Evolutionary conservation across 2,329 filamentous ascomycete species (phyloP).

Genomic region (Fusarium camptoceras): DNA sequence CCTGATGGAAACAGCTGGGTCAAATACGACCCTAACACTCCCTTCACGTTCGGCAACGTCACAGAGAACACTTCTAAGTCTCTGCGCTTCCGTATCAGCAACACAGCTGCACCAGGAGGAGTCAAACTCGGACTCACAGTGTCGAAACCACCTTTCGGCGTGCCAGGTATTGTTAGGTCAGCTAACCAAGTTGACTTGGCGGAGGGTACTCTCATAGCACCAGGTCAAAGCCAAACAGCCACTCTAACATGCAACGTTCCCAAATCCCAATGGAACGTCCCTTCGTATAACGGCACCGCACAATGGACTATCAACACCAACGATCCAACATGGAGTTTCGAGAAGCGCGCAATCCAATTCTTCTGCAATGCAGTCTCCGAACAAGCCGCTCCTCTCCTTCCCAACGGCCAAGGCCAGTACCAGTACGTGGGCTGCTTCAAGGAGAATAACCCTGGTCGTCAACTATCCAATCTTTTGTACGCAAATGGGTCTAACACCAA

Average conservation of each 20-base stretch:
- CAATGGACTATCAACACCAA: conserved; percentile 69
- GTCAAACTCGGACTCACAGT: conserved; percentile 66
- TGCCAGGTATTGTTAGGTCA: conserved; percentile 64
- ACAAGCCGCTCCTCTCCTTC: conserved; percentile 62
- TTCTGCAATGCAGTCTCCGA: conserved; percentile 63
- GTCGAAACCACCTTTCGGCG: conserved; percentile 70
- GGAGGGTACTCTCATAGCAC: conserved; percentile 64
- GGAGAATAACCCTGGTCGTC: conserved; percentile 67
- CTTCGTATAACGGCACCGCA: conserved; percentile 61
- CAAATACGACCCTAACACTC: conserved; percentile 54
- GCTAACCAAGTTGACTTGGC: conserved; percentile 68
- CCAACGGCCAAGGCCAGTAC: conserved; percentile 60
- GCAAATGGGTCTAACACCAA: conserved; percentile 57
- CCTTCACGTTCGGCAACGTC: conserved; percentile 68
- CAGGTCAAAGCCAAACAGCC: conserved; percentile 64
- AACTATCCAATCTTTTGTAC: conserved; percentile 59
- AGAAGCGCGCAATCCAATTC: conserved; percentile 66
- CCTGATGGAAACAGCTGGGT: conserved; percentile 64
- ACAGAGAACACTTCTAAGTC: conserved; percentile 61
- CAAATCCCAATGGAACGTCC: conserved; percentile 67
- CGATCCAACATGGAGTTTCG: conserved; percentile 57
- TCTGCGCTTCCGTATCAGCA: conserved; percentile 65
- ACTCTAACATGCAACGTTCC: conserved; percentile 66
- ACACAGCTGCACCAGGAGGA: conserved; percentile 59
- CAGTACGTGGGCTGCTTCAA: conserved; percentile 66